A percentile compares a stretch with the other conserved stretches of the same genome.
Evolutionary conservation across 495 filamentous ascomycete species (phyloP).

Genomic region (Parathielavia hyrcaniae): DNA sequence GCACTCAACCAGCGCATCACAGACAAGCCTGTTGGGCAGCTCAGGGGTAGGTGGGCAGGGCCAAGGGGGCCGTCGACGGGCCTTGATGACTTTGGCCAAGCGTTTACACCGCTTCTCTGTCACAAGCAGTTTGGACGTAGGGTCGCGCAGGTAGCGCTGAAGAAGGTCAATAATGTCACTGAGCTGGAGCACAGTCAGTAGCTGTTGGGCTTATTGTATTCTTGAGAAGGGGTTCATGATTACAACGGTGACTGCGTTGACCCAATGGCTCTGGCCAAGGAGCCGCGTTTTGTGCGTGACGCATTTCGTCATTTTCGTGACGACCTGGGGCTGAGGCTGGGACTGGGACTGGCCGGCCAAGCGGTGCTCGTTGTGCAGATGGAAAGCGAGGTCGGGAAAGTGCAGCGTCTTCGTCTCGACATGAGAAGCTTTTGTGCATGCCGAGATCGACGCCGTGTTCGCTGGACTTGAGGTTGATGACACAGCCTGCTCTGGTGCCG

Average conservation of each 20-base stretch:
- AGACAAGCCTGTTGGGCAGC: slow-evolving; percentile 44
- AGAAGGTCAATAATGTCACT: slow-evolving; percentile 29
- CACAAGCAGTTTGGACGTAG: background rate
- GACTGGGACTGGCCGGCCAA: slow-evolving; percentile 26
- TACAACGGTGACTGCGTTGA: slow-evolving; percentile 41
- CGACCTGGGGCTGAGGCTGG: slow-evolving; percentile 24
- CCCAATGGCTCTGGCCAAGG: slow-evolving; percentile 55
- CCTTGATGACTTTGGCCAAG: slow-evolving; percentile 23
- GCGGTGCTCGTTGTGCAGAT: slow-evolving; percentile 21
- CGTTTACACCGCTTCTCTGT: slow-evolving; percentile 30
- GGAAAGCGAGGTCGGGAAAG: slow-evolving; percentile 9
- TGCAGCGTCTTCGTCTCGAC: slow-evolving; percentile 14
- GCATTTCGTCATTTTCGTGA: slow-evolving; percentile 24
- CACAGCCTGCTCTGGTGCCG: background rate
- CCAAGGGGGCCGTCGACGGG: slow-evolving; percentile 17
- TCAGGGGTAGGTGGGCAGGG: slow-evolving; percentile 14
- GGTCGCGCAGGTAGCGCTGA: slow-evolving; percentile 9
- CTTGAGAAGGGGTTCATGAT: background rate
- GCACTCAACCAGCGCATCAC: slow-evolving; percentile 42
- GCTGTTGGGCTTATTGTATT: background rate
- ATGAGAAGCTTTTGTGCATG: slow-evolving; percentile 4
- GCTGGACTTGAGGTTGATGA: slow-evolving; percentile 24
- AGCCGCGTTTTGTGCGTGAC: slow-evolving; percentile 50
- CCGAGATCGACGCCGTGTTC: slow-evolving; percentile 29
- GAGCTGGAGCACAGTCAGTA: slow-evolving; percentile 31